Evolutionary conservation across 192 early-diverging fungal genomes (phyloP).

Genomic region (Coemansia sp.): DNA sequence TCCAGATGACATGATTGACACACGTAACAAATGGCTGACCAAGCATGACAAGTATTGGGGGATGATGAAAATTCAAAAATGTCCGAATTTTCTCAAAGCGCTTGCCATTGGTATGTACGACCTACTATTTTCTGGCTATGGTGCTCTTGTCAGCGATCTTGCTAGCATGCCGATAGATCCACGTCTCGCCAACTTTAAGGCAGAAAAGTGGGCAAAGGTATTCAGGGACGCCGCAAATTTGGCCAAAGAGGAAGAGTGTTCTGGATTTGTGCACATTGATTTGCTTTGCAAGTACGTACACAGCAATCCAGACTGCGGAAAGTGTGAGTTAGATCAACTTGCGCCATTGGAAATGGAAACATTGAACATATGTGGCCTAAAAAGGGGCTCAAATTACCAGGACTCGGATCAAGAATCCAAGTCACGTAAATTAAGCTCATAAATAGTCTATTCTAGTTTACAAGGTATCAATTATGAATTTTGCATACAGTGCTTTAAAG

Average conservation of each 20-base stretch:
- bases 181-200: neutral
- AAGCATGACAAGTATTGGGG: neutral
- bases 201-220: neutral
- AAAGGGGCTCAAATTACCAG: neutral
- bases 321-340: neutral
- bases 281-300: neutral
- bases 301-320: neutral
- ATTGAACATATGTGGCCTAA: neutral
- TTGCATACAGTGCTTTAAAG: too few relatives aligned
- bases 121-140: neutral
- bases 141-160: neutral
- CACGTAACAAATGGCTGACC: neutral
- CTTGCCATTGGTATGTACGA: slow-evolving; percentile 8
- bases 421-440: neutral
- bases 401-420: neutral
- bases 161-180: neutral
- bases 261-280: neutral
- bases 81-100: neutral
- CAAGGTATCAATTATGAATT: too few relatives aligned
- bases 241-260: neutral
- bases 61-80: neutral
- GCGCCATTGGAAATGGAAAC: neutral
- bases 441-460: neutral
- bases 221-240: neutral
- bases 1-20: neutral